Evolutionary conservation across 2,329 filamentous ascomycete species (phyloP).

Genomic region (Beauveria pseudobassiana): DNA sequence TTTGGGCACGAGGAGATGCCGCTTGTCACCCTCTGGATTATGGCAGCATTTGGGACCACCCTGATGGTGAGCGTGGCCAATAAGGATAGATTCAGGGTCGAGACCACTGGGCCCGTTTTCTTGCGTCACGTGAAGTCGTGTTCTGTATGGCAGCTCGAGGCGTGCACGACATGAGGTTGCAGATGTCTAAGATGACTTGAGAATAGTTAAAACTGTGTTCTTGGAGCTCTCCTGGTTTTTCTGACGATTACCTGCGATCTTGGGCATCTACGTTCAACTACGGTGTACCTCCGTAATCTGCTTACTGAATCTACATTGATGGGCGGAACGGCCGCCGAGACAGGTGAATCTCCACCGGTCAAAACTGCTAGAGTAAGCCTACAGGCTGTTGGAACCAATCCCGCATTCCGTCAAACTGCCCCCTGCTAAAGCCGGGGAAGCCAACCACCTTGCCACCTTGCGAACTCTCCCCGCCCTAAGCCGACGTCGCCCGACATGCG

Average conservation of each 20-base stretch:
- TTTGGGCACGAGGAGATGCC: constrained; percentile 8
- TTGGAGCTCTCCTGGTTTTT: not conserved
- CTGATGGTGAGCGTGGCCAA: constrained; percentile 8
- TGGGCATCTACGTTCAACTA: too few relatives aligned
- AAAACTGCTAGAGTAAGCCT: not conserved
- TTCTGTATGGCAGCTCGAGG: not conserved
- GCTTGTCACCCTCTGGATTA: constrained; percentile 7
- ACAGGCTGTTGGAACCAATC: not conserved
- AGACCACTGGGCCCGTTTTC: not conserved
- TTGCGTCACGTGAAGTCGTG: constrained; percentile 8
- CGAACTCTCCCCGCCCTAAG: constrained; percentile 23
- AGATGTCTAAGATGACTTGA: not conserved
- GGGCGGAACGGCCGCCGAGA: not conserved
- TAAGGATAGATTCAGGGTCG: not conserved
- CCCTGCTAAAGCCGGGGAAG: not conserved
- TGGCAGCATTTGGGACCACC: constrained; percentile 10
- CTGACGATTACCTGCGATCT: too few relatives aligned
- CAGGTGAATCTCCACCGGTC: not conserved
- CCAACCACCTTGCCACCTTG: not conserved
- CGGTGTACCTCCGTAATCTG: too few relatives aligned
- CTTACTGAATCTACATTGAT: too few relatives aligned
- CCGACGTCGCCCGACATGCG: constrained; percentile 29
- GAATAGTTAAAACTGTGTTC: not conserved
- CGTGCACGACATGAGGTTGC: not conserved
- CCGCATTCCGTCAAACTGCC: not conserved